Conservation (phyloP, 352 stramenopile species). For the Globisporangium paddicum region DNA sequence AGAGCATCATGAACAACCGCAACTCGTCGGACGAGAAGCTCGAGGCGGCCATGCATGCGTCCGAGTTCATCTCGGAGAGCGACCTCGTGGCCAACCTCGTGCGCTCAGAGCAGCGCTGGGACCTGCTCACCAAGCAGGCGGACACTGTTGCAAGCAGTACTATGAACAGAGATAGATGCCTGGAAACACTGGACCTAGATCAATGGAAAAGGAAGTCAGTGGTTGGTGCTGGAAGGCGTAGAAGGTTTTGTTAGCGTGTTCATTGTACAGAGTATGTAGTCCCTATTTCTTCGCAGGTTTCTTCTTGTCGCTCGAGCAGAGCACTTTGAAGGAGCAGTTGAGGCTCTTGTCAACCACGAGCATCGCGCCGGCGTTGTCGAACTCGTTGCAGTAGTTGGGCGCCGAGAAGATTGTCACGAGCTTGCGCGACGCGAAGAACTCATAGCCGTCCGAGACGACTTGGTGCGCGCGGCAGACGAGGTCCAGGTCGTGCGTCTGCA, state of each 20-base stretch:
- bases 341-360: slow-evolving; percentile 73
- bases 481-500: slow-evolving; percentile 96
- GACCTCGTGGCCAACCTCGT: slow-evolving; percentile 78
- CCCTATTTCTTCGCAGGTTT: slow-evolving; percentile 33
- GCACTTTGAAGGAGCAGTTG: slow-evolving; percentile 79
- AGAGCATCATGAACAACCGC: slow-evolving; percentile 77
- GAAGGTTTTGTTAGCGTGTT: too few relatives aligned
- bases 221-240: too few relatives aligned
- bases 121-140: slow-evolving; percentile 90
- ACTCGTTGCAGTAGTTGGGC: slow-evolving; percentile 99
- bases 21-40: slow-evolving; percentile 74
- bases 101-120: slow-evolving; percentile 91
- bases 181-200: too few relatives aligned
- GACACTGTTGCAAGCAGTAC: too few relatives aligned
- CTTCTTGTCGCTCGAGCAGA: slow-evolving; percentile 72
- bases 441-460: slow-evolving; percentile 99
- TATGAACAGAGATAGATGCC: too few relatives aligned
- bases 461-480: slow-evolving; percentile 98
- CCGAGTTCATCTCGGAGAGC: slow-evolving; percentile 90
- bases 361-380: slow-evolving; percentile 98
- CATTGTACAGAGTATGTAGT: too few relatives aligned
- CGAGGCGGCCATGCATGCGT: slow-evolving; percentile 79
- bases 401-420: slow-evolving; percentile 99
- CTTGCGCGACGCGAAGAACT: slow-evolving; percentile 98
- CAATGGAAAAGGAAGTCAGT: too few relatives aligned